Evolutionary conservation across 768 basidiomycete genomes (phyloP), one percentile per base, ranked within the genome.

Genomic region (Dendrothele bispora): DNA sequence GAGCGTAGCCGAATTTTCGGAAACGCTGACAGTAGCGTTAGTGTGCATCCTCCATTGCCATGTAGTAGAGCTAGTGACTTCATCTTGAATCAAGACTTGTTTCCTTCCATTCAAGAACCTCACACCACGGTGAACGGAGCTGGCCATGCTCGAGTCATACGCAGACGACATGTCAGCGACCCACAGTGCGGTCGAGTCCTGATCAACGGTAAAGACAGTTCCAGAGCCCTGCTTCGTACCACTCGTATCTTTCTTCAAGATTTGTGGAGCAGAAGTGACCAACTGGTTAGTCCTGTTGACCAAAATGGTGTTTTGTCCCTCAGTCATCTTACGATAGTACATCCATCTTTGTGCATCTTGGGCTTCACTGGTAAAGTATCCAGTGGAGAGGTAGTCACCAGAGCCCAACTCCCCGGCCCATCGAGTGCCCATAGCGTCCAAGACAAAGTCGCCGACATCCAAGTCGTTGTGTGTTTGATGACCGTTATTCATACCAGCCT

Each of bases 391-490:
- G 64, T 99, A 99, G 62, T 99, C 82, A 3, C 77, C 92, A 3
- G 87, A 90, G 5, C 95, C 95, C 39, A 93, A 80, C 59, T 98
- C 95, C 49, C 95, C 95, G 39, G 90, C 89, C 91, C 91, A 99
- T 39, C 95, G 88, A 24, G 84, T 80, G 45, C 95, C 95, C 57
- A 95, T 72, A 8, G 93, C 94, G 62, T 99, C 97, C 25, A 98
- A 66, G 34, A 98, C 94, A 59, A 98, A 99, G 69, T 95, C 92
- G 52, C 97, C 97, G 39, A 77, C 80, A 62, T 99, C 97, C 52
- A 98, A 79, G 61, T 98, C 93, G 57, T 92, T 92, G 67, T 97
- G 95, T 0, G 91, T 93, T 70, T 98, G 93, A 65, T 95, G 94
- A 20, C 81, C 81, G 55, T 83, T 79, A 53, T 84, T 73, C 42